Evolutionary conservation across 495 filamentous ascomycete species (phyloP).

Genomic region (Hamigera avellanea): DNA sequence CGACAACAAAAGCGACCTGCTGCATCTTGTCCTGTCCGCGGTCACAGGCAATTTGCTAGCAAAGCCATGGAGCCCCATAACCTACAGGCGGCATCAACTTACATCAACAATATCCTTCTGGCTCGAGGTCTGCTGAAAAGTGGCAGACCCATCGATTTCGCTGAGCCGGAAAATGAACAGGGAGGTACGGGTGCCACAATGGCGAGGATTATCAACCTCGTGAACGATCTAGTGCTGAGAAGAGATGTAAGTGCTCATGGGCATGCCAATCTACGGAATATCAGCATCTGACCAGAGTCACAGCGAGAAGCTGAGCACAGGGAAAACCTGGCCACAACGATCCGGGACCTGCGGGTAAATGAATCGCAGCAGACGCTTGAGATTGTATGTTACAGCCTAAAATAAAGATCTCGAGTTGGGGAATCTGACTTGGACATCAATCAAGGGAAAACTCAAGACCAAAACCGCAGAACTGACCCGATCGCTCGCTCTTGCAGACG

Average conservation of each 20-base stretch:
- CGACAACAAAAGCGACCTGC: neutral
- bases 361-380: conserved; percentile 56
- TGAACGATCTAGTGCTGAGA: conserved; percentile 80
- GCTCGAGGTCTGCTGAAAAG: conserved; percentile 79
- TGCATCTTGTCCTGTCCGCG: neutral
- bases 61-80: conserved; percentile 63
- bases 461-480: conserved; percentile 62
- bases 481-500: conserved; percentile 60
- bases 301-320: conserved; percentile 84
- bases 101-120: conserved; percentile 92
- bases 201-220: conserved; percentile 77
- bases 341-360: conserved; percentile 61
- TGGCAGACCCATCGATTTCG: conserved; percentile 78
- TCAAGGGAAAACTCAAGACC: conserved; percentile 49
- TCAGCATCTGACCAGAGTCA: no score
- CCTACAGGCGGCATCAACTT: conserved; percentile 77
- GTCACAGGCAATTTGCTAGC: neutral
- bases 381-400: conserved; percentile 26
- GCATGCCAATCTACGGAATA: no score
- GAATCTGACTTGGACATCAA: conserved; percentile 6
- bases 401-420: neutral
- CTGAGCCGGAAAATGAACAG: conserved; percentile 55
- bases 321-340: conserved; percentile 65
- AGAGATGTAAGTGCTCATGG: conserved; percentile 52
- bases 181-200: conserved; percentile 57